Conservation (phyloP, 2,329 filamentous ascomycete species). For the Neonectria punicea region DNA sequence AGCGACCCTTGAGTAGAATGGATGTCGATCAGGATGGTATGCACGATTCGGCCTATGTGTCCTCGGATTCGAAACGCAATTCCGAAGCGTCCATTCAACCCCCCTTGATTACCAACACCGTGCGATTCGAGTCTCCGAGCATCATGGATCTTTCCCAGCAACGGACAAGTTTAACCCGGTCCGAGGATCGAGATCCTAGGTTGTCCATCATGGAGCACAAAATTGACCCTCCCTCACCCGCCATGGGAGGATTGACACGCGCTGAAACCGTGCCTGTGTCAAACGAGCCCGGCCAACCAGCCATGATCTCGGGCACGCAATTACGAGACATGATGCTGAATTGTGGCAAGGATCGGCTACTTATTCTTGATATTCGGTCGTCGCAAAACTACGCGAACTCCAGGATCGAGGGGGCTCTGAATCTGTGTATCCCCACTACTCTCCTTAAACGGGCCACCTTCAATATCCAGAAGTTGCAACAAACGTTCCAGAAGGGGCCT, state of each 20-base stretch:
- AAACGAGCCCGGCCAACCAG: slow-evolving; percentile 57
- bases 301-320: slow-evolving; percentile 63
- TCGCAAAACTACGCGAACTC: slow-evolving; percentile 82
- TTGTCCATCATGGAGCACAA: slow-evolving; percentile 64
- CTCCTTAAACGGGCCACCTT: slow-evolving; percentile 91
- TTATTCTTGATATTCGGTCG: slow-evolving; percentile 88
- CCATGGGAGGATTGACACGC: slow-evolving; percentile 39
- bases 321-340: slow-evolving; percentile 67
- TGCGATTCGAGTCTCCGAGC: slow-evolving; percentile 54
- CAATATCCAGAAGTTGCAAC: slow-evolving; percentile 85
- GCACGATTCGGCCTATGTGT: slow-evolving; percentile 65
- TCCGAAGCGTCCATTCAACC: slow-evolving; percentile 59
- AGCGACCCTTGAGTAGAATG: slow-evolving; percentile 46
- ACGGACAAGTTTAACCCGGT: slow-evolving; percentile 49
- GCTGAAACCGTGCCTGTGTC: slow-evolving; percentile 65
- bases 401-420: slow-evolving; percentile 83
- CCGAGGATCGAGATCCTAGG: slow-evolving; percentile 64
- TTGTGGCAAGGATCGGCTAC: slow-evolving; percentile 54
- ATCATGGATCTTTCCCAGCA: slow-evolving; percentile 43
- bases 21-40: slow-evolving; percentile 59
- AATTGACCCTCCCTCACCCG: slow-evolving; percentile 51
- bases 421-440: slow-evolving; percentile 94
- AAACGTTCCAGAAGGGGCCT: slow-evolving; percentile 80
- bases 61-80: slow-evolving; percentile 64
- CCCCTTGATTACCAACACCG: slow-evolving; percentile 53